These are phyloP conservation scores for Aureobasidium melanogenum DNA, from an alignment of 2,329 filamentous ascomycete genomes.

Conservation along the genomic window DNA sequence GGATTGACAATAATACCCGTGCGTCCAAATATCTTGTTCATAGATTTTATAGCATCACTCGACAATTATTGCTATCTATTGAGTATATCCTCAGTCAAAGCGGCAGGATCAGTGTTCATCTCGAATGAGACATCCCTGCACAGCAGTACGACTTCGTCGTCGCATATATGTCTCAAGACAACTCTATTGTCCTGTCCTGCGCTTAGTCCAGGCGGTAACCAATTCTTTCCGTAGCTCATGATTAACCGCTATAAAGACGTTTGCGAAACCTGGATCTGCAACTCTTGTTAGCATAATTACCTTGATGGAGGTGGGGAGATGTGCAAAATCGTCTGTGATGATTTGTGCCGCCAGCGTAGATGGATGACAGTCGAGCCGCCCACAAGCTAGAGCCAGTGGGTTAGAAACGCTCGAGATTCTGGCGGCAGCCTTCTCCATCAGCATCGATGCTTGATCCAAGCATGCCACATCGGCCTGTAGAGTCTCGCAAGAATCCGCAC, in stretches of 20 bases:
- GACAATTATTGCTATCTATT: not conserved
- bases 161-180: not conserved
- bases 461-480: conserved; percentile 1
- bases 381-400: not conserved
- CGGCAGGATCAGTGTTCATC: not conserved
- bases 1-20: not conserved
- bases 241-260: not conserved
- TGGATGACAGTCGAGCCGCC: not conserved
- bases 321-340: not conserved
- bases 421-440: not conserved
- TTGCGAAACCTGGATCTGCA: not conserved
- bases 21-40: not conserved
- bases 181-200: not conserved
- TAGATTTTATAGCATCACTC: not conserved
- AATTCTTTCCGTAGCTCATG: not conserved
- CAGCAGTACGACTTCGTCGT: not conserved
- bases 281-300: not conserved
- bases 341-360: conserved; percentile 4
- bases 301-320: not conserved
- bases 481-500: not conserved
- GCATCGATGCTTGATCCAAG: not conserved
- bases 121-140: not conserved
- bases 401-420: not conserved
- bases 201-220: not conserved
- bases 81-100: not conserved